Base-by-base conservation (phyloP, 2,329 filamentous ascomycete species). In the Leptoxyphium fumago region DNA sequence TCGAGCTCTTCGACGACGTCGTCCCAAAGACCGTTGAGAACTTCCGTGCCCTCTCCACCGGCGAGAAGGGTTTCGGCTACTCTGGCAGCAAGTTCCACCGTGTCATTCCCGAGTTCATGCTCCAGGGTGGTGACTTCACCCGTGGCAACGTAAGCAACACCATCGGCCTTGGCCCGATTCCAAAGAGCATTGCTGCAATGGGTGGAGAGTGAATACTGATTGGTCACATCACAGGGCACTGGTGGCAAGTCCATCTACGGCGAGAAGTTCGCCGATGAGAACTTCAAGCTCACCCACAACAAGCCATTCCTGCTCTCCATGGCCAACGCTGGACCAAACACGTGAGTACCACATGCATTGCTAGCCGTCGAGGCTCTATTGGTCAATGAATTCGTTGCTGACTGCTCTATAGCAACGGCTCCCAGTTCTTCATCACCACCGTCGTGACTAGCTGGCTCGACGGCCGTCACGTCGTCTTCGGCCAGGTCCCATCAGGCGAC, bases 61-160 rank as follows among this genome's bases (percentile, higher is more conserved):
- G 89, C 55, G 89, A 96, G 73, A 94, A 94, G 70, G 91, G 89
- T 50, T 60, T 76, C 39, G 86, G 87, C 55, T 86, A 86, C 63
- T 67, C 77, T 40, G 87, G 87, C 55, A 93, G 85, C 52, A 74
- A 73, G 59, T 96, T 98, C 74, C 89, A 98, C 73, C 84, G 89
- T 47, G 84, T 98, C 52, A 98, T 98, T 70, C 94, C 94, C 72
- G 78, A 87, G 58, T 98, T 98, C 69, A 96, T 98, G 89, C 89
- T 95, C 60, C 84, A 95, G 71, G 88, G 91, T 62, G 89, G 91
- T 68, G 91, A 96, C 67, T 98, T 98, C 65, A 98, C 89, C 45
- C 80, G 78, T 49, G 88, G 87, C 62, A 89, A 96, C 64, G 87
- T 94, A 74, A 66, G 84, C 70, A 39, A 15, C n/a, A 42, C 29